Evolutionary conservation across 1,284 basidiomycete genomes (phyloP).

Genomic region (Cryptococcus sp.): DNA sequence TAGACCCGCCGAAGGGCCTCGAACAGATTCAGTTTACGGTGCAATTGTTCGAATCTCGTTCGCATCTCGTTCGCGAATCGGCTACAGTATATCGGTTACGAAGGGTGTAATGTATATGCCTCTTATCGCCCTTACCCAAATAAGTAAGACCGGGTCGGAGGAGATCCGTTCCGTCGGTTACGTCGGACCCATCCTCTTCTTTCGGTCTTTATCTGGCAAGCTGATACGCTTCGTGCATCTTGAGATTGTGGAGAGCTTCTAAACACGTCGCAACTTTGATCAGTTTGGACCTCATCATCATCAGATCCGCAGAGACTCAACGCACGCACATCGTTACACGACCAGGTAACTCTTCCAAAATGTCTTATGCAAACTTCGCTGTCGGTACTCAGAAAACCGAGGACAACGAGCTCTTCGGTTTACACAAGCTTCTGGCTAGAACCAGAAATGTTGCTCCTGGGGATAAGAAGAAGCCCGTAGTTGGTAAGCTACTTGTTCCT

Average conservation of each 20-base stretch:
- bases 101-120: too few relatives aligned
- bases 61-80: too few relatives aligned
- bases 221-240: not conserved
- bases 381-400: slow-evolving; percentile 7
- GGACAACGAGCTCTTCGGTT: slow-evolving; percentile 16
- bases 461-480: slow-evolving; percentile 20
- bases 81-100: too few relatives aligned
- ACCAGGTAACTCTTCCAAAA: not conserved
- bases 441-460: slow-evolving; percentile 17
- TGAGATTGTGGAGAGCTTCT: not conserved
- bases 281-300: not conserved
- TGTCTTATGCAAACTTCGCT: slow-evolving; percentile 24
- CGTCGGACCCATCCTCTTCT: not conserved
- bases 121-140: too few relatives aligned
- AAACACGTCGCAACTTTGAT: too few relatives aligned
- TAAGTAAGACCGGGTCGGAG: not conserved
- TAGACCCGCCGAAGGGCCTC: too few relatives aligned
- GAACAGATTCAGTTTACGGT: too few relatives aligned
- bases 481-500: slow-evolving; percentile 10
- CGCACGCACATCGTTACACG: not conserved
- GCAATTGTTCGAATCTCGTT: too few relatives aligned
- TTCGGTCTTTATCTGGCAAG: not conserved
- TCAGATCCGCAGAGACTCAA: not conserved
- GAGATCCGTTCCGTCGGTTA: slow-evolving; percentile 3
- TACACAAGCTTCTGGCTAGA: slow-evolving; percentile 23